Evolutionary conservation across 1,284 basidiomycete genomes (phyloP).

Genomic region (Inonotus obliquus): DNA sequence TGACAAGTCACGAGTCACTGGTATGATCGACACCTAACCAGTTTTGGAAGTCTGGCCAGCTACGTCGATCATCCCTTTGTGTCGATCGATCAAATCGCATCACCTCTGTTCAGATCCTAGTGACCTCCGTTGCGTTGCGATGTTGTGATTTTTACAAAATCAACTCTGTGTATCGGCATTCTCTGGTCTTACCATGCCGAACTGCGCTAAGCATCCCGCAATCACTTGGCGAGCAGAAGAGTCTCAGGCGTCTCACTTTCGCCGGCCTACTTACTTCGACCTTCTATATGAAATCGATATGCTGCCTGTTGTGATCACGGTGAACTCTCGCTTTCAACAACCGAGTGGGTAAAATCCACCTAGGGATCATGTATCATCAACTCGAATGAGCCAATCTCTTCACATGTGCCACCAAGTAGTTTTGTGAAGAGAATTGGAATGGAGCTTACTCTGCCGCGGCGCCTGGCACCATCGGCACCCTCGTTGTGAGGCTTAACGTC

Average conservation of each 20-base stretch:
- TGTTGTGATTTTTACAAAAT: no score
- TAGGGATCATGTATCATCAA: neutral
- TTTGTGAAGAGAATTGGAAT: neutral
- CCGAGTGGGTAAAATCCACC: neutral
- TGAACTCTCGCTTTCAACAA: neutral
- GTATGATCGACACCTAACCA: neutral
- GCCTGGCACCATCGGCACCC: neutral
- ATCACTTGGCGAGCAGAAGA: neutral
- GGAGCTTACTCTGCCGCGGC: neutral
- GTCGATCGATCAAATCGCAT: neutral
- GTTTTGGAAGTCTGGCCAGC: neutral
- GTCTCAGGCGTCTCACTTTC: neutral
- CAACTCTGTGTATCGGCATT: neutral
- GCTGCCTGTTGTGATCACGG: neutral
- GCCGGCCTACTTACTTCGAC: neutral
- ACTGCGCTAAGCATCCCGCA: neutral
- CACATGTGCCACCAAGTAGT: neutral
- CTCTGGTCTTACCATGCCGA: neutral
- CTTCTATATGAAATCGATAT: slow-evolving; percentile 1
- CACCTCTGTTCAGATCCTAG: neutral
- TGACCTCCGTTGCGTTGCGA: no score
- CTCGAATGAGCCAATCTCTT: neutral
- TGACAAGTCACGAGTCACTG: neutral
- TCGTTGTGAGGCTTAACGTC: slow-evolving; percentile 1
- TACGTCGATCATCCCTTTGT: neutral